A percentile compares a stretch with the other conserved stretches of the same genome.
phyloP scores from a whole-genome alignment of 768 basidiomycete genomes.

The Mycena vulgaris region DNA sequence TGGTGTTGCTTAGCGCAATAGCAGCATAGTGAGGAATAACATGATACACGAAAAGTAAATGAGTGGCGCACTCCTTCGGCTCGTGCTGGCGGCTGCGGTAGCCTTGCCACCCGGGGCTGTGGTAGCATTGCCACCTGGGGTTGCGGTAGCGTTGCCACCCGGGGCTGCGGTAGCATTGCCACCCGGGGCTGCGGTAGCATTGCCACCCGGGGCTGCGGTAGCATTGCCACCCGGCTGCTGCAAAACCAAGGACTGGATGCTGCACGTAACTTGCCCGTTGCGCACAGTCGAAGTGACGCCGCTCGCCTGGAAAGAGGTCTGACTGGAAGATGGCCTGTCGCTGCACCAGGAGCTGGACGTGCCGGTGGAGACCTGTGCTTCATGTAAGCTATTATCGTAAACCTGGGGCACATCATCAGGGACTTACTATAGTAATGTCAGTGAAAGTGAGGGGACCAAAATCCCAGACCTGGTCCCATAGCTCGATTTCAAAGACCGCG shows the following conservation, averaged over 20 bases:
- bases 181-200: too few species aligned
- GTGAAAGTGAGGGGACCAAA: conserved; percentile 29
- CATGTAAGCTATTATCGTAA: conserved; percentile 12
- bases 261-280: conserved; percentile 24
- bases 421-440: conserved; percentile 22
- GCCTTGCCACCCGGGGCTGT: too few species aligned
- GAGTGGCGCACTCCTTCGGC: conserved; percentile 20
- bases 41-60: conserved; percentile 17
- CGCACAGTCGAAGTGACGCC: conserved; percentile 21
- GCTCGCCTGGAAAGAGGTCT: conserved; percentile 27
- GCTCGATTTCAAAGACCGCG: conserved; percentile 28
- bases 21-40: conserved; percentile 15
- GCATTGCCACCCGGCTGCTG: conserved; percentile 28
- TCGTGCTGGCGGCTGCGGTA: conserved; percentile 11
- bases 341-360: conserved; percentile 27
- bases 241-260: conserved; percentile 29
- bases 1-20: conserved; percentile 18
- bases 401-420: conserved; percentile 5
- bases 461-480: conserved; percentile 25
- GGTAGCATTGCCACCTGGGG: too few species aligned
- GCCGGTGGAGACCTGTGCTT: conserved; percentile 24
- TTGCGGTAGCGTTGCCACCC: too few species aligned
- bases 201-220: too few species aligned
- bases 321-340: conserved; percentile 17
- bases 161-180: too few species aligned